Evolutionary conservation across 1,284 basidiomycete species (phyloP).

Genomic region (Cystobasidiaceae sp.): DNA sequence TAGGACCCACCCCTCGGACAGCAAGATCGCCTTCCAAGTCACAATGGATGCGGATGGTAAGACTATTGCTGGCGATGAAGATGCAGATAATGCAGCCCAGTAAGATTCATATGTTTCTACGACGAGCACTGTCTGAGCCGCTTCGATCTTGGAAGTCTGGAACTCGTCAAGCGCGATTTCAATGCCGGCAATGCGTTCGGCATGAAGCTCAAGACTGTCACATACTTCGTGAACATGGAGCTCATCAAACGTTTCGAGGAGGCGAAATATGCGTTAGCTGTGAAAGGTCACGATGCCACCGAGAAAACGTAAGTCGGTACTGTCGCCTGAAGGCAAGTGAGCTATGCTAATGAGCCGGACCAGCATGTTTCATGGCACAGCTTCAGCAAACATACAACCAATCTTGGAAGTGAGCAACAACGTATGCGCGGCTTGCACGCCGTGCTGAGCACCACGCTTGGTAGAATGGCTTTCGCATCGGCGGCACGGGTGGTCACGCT

Average conservation of each 20-base stretch:
- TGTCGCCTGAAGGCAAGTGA: not conserved
- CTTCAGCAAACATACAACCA: not conserved
- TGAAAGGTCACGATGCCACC: not conserved
- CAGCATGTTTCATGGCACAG: conserved; percentile 6
- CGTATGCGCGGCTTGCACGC: too few species aligned
- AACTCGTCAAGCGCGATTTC: conserved; percentile 7
- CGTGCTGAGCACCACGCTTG: not conserved
- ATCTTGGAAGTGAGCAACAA: not conserved
- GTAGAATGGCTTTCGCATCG: conserved; percentile 8
- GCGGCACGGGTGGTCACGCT: not conserved
- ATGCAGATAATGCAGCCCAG: conserved; percentile 15
- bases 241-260: conserved; percentile 4
- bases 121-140: not conserved
- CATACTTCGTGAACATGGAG: conserved; percentile 5
- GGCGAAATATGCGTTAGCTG: not conserved
- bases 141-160: not conserved
- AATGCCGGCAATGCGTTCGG: not conserved
- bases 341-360: not conserved
- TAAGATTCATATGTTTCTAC: not conserved
- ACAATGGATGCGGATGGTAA: conserved; percentile 15
- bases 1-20: not conserved
- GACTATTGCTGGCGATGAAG: conserved; percentile 1
- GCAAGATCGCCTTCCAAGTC: conserved; percentile 8
- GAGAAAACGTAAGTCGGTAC: not conserved
- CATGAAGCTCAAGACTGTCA: not conserved